Percentiles rank a stretch among this genome's conserved stretches.
Evolutionary conservation across 768 basidiomycete species (phyloP).

Genomic region (Thelephora ganbajun): DNA sequence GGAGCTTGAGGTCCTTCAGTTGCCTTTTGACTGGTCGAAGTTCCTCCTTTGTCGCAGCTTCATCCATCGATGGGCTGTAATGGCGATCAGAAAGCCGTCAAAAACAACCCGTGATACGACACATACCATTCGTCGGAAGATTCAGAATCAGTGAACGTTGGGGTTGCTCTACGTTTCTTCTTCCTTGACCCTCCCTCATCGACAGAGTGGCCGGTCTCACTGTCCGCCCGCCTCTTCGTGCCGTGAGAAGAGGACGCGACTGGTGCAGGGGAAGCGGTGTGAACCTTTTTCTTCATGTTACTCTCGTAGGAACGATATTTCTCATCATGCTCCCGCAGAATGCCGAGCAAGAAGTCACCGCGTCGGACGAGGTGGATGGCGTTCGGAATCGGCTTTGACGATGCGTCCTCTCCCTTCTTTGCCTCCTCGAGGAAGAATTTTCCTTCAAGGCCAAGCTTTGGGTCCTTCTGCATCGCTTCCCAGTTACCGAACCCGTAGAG

Average conservation of each 20-base stretch:
- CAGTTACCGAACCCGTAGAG: slow-evolving; percentile 92
- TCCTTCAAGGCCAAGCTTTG: slow-evolving; percentile 66
- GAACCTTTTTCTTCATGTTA: slow-evolving; percentile 57
- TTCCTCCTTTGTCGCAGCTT: slow-evolving; percentile 84
- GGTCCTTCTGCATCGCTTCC: slow-evolving; percentile 89
- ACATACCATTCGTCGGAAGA: slow-evolving; percentile 86
- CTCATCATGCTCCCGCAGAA: slow-evolving; percentile 80
- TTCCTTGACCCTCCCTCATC: slow-evolving; percentile 43
- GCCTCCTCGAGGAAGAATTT: slow-evolving; percentile 98
- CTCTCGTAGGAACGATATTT: slow-evolving; percentile 82
- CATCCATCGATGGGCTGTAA: slow-evolving; percentile 87
- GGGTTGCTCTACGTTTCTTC: slow-evolving; percentile 76
- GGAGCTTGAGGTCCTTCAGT: slow-evolving; percentile 89
- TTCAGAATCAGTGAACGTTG: slow-evolving; percentile 95
- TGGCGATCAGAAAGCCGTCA: slow-evolving; percentile 4
- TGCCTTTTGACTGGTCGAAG: slow-evolving; percentile 94
- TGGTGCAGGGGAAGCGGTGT: slow-evolving; percentile 62
- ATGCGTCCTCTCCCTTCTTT: slow-evolving; percentile 82
- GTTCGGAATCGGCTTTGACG: slow-evolving; percentile 84
- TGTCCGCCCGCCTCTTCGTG: slow-evolving; percentile 70
- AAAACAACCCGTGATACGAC: neutral
- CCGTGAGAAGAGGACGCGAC: slow-evolving; percentile 54
- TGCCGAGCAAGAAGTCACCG: slow-evolving; percentile 82
- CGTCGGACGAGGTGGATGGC: slow-evolving; percentile 96
- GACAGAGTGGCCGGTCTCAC: slow-evolving; percentile 71